These are phyloP conservation scores for Penicillium digitatum DNA, from an alignment of 2,329 filamentous ascomycete species.

Conservation along the genomic window DNA sequence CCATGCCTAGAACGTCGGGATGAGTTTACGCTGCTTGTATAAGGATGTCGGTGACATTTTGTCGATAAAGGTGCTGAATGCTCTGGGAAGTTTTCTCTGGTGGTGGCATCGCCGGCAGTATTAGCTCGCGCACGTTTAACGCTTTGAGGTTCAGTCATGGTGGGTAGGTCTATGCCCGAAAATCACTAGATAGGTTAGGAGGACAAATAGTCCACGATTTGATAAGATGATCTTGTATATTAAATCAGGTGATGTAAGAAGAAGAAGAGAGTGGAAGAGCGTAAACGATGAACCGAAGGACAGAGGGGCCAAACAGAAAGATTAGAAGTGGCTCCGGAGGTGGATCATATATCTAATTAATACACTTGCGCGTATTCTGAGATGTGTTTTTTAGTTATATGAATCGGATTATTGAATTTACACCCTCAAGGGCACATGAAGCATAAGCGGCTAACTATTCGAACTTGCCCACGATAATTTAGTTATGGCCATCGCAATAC, in stretches of 20 bases:
- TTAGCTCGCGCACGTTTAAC: not conserved
- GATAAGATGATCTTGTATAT: not conserved
- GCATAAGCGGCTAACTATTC: not conserved
- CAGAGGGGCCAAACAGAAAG: not conserved
- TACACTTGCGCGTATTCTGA: not conserved
- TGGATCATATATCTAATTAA: not conserved
- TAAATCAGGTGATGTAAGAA: not conserved
- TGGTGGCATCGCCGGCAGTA: not conserved
- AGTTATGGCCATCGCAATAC: not conserved
- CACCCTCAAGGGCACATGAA: not conserved
- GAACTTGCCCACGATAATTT: not conserved
- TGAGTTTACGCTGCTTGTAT: not conserved
- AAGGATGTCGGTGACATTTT: not conserved
- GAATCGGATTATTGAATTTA: not conserved
- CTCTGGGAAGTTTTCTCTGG: not conserved
- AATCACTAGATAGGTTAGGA: not conserved
- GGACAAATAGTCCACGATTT: not conserved
- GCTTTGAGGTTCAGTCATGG: not conserved
- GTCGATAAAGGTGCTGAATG: not conserved
- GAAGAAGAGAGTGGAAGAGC: not conserved
- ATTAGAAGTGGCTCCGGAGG: not conserved
- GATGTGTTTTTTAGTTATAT: not conserved
- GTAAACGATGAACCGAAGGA: not conserved
- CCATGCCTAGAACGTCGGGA: not conserved
- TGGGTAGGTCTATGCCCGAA: not conserved